Evolutionary conservation across 148 eudicot species (phyloP).

Genomic region (Chenopodium album): DNA sequence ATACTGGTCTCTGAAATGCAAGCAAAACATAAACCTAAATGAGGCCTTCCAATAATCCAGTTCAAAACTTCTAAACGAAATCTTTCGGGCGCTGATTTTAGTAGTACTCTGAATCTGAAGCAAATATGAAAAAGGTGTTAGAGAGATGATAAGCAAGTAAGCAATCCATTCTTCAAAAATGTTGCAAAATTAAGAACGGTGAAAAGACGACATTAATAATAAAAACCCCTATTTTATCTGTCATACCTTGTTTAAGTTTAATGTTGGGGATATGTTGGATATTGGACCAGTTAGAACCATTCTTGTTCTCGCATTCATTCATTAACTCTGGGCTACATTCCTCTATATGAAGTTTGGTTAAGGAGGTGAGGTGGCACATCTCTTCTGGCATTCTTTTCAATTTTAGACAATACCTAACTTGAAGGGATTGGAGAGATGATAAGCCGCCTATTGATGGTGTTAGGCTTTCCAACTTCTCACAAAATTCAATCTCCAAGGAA

Average conservation of each 20-base stretch:
- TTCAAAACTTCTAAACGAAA: no score
- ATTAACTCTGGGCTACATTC: background rate
- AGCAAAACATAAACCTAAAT: no score
- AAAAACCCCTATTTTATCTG: no score
- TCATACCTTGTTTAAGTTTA: background rate
- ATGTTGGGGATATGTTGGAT: constrained; percentile 9
- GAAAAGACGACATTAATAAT: no score
- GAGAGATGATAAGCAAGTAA: background rate
- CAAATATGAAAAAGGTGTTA: background rate
- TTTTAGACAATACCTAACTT: background rate
- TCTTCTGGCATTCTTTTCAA: constrained; percentile 5
- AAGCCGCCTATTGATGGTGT: constrained; percentile 15
- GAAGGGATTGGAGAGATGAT: constrained; percentile 1
- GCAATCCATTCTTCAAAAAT: no score
- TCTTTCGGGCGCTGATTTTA: no score
- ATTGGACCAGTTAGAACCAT: constrained; percentile 12
- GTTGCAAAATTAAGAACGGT: no score
- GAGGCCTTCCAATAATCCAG: no score
- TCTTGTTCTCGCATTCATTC: background rate
- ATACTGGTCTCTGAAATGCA: no score
- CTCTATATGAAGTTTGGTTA: background rate
- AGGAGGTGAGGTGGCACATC: background rate
- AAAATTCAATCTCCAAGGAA: background rate
- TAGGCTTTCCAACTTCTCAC: constrained; percentile 3
- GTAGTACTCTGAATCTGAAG: no score